Evolutionary conservation across 495 filamentous ascomycete genomes (phyloP), one percentile per base, ranked within the genome.

Genomic region (Sabuloglossum arenarium): DNA sequence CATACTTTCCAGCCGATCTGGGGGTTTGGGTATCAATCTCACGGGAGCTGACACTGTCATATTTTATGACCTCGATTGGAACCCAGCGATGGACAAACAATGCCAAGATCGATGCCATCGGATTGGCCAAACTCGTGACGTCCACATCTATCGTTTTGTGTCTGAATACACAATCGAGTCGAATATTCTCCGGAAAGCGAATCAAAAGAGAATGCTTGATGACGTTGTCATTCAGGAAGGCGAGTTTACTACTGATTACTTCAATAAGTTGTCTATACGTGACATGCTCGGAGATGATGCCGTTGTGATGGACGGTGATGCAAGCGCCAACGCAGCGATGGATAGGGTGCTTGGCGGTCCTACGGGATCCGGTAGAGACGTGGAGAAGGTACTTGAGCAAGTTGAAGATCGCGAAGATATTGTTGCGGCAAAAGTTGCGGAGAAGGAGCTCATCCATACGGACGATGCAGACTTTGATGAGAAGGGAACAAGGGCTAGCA

Each of bases 61-160:
- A 63, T 99, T 99, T 70, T 99, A 99, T 69, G 93, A 99, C 66
- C 78, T 95, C 45, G 93, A 99, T 69, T 99, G 93, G 93, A 99
- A 99, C 61, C 93, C 93, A 0, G 93, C 93, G 11, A 99, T 99
- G 93, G 93, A 99, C 68, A 95, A 95, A 64, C 93, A 99, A 67
- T 99, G 93, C 65, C 93, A 97, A 69, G 93, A 99, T 65, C 83
- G 93, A 60, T 90, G 86, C 60, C 93, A 99, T 67, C 88, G 93
- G 54, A 99, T 99, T 62, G 93, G 93, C 2, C 93, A 99, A 68
- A 97, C 93, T 0, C 81, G 93, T 28, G 93, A 99, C 64, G 93
- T 99, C 39, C 90, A 97, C 63, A 96, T 99, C 62, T 99, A 96
- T 69, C 85, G 91, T 6, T 83, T 99, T 42, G 90, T 99, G 28